Conservation (phyloP, 2,329 filamentous ascomycete genomes). For the Colletotrichum aenigma region DNA sequence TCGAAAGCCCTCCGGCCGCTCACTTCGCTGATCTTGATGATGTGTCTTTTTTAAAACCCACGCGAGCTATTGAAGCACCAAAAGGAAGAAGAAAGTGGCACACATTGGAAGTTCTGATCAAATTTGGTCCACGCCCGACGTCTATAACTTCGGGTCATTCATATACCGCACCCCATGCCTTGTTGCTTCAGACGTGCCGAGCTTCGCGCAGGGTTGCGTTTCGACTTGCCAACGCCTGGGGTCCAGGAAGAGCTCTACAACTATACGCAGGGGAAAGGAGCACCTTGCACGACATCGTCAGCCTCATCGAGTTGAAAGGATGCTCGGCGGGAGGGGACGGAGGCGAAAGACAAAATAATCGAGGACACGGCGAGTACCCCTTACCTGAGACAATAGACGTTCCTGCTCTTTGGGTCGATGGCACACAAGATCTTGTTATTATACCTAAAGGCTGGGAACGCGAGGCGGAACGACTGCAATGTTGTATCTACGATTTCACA, state of each 20-base stretch:
- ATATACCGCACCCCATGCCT: neutral
- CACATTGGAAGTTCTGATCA: neutral
- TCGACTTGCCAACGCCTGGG: neutral
- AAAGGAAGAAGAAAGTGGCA: too few relatives aligned
- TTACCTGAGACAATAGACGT: neutral
- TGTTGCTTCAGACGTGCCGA: neutral
- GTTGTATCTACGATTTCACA: neutral
- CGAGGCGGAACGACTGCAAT: neutral
- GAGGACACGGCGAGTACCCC: neutral
- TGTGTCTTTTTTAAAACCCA: neutral
- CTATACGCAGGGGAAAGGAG: neutral
- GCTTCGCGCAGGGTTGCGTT: neutral
- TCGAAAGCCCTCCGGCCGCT: neutral
- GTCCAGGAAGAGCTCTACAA: neutral
- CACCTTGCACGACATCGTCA: neutral
- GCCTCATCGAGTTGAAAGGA: neutral
- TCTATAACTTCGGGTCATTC: neutral
- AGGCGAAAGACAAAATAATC: neutral
- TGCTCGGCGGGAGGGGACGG: fast-evolving
- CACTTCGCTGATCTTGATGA: neutral
- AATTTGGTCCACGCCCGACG: neutral
- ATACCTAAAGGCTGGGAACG: neutral
- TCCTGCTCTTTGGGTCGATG: neutral
- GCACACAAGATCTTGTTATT: neutral
- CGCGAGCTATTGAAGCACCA: neutral